Evolutionary conservation across 805 yeast species (phyloP).

Genomic region (Sugiyamaella boreocaroliniensis): DNA sequence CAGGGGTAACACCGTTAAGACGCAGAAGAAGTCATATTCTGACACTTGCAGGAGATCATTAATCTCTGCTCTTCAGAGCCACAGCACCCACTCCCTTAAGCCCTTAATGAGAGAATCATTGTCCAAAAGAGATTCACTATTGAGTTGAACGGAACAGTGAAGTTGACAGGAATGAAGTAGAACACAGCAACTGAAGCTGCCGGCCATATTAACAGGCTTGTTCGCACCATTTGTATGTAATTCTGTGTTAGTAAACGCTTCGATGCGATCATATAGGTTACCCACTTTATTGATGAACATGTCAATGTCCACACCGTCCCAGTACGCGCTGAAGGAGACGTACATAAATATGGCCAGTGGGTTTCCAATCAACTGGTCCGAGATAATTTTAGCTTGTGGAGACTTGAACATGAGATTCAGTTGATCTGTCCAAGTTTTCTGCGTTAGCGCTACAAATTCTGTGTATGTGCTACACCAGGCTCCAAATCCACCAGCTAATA

Average conservation of each 20-base stretch:
- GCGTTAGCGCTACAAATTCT: neutral
- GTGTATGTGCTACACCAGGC: neutral
- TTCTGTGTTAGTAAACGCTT: constrained; percentile 10
- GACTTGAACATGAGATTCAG: constrained; percentile 21
- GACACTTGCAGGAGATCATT: no score
- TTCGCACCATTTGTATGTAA: constrained; percentile 14
- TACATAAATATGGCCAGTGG: constrained; percentile 29
- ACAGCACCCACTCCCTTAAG: neutral
- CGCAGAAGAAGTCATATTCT: no score
- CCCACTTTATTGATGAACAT: constrained; percentile 23
- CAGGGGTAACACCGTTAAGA: no score
- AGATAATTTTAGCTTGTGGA: constrained; percentile 21
- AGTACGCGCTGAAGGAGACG: constrained; percentile 29
- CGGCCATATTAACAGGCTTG: constrained; percentile 25
- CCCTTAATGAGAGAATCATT: constrained; percentile 17
- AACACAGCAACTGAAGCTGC: constrained; percentile 20
- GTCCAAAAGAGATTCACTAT: constrained; percentile 23
- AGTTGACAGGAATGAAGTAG: constrained; percentile 15
- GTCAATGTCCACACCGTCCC: constrained; percentile 33
- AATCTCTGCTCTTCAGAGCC: no score
- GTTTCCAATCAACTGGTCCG: constrained; percentile 32
- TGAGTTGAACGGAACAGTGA: constrained; percentile 23
- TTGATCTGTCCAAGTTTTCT: constrained; percentile 33
- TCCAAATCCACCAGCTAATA: neutral
- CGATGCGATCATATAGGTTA: neutral